Base-by-base conservation (phyloP, 441 rosid species). In the Flueggea neowawraea region DNA sequence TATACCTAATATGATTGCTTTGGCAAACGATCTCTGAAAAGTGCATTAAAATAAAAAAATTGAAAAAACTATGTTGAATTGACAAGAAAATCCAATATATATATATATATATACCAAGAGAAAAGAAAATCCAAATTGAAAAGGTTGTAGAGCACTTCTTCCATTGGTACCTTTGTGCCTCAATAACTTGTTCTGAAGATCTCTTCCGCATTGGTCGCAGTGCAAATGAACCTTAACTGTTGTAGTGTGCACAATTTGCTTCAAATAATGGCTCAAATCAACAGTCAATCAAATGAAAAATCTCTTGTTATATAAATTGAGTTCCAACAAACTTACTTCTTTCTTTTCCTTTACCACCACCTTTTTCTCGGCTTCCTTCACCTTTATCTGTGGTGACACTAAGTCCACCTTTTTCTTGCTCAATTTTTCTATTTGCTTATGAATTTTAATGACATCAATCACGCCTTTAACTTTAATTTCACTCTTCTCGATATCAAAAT, bases 401-500 rank as follows among this genome's bases (percentile, higher is more conserved):
- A 91, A 54, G 59, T 83, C 94, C 6, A 85, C 96, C 62, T 82
- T 88, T 67, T 79, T 85, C 73, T 69, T 78, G 79, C 89, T 82
- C 70, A 78, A 66, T 73, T 84, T 88, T 73, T 79, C 76, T 10
- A 91, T 78, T 45, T 55, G 65, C 71, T 84, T 84, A 16, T 91
- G 89, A 55, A 82, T 74, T 78, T 82, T 76, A 32, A 72, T 62
- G 4, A 71, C 83, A 15, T 87, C 92, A 41, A 88, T 77, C 48
- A 12, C 77, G 0, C 97, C 96, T 70, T 81, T 85, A 52, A 87
- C 96, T 75, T 81, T 91, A 48, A 91, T 72, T 59, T 91, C 94
- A 53, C 74, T 65, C 64, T 87, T 88, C 65, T 87, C 85, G 39
- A 70, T 4, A 64, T 78, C 77, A 48, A 68, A 47, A 0, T 84